Evolutionary conservation across 371 early-diverging fungal species (phyloP).

Genomic region (Actinomucor elegans): DNA sequence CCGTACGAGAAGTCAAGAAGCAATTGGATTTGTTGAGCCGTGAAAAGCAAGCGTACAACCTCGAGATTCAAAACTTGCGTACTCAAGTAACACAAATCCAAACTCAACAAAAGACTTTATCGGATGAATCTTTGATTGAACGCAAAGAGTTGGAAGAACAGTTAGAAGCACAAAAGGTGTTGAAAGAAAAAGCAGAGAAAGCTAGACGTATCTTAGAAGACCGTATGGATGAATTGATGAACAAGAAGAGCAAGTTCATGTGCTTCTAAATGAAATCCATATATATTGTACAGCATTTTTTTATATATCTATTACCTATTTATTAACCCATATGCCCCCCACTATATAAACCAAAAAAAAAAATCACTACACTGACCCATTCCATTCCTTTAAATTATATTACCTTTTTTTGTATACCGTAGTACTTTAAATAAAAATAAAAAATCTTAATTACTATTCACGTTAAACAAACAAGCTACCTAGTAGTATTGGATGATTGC

Average conservation of each 20-base stretch:
- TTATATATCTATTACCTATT: too few species aligned
- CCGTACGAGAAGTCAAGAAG: slow-evolving; percentile 39
- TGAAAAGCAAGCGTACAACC: slow-evolving; percentile 39
- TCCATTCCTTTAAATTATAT: too few species aligned
- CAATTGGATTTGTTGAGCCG: slow-evolving; percentile 38
- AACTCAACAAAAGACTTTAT: slow-evolving; percentile 17
- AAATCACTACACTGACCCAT: too few species aligned
- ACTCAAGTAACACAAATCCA: slow-evolving; percentile 37
- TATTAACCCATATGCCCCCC: too few species aligned
- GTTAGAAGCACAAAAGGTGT: slow-evolving; percentile 29
- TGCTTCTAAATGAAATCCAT: too few species aligned
- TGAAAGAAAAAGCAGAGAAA: slow-evolving; percentile 54
- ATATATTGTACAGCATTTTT: too few species aligned
- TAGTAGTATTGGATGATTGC: too few species aligned
- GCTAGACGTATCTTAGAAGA: slow-evolving; percentile 47
- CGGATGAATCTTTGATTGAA: slow-evolving; percentile 17
- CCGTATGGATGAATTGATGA: slow-evolving; percentile 52
- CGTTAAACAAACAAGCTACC: too few species aligned
- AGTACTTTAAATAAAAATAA: too few species aligned
- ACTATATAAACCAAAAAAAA: too few species aligned
- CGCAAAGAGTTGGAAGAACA: slow-evolving; percentile 29
- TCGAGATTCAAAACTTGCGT: slow-evolving; percentile 44
- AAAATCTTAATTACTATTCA: too few species aligned
- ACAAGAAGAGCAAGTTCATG: slow-evolving; percentile 54
- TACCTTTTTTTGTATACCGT: too few species aligned